Conservation (phyloP, 441 rosid species). For the Bocquillonia castaneifolia region DNA sequence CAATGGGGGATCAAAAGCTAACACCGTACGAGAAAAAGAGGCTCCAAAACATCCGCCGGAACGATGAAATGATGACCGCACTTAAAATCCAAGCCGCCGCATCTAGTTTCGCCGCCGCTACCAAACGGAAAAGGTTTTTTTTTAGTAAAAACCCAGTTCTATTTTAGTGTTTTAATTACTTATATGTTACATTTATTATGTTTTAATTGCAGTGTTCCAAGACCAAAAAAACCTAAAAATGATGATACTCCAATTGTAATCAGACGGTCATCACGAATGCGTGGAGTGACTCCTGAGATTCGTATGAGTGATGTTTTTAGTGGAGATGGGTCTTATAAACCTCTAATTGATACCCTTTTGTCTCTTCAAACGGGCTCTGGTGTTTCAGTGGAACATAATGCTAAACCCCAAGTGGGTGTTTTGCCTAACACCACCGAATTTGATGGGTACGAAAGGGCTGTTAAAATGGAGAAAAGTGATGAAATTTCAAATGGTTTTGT, state of each 20-base stretch:
- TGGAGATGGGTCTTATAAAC: conserved; percentile 33
- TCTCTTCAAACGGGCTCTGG: conserved; percentile 17
- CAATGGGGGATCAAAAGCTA: conserved; percentile 54
- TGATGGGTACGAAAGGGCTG: conserved; percentile 11
- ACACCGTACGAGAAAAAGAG: conserved; percentile 75
- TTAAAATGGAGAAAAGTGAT: conserved; percentile 22
- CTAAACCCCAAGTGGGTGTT: conserved; percentile 10
- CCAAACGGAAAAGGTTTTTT: conserved; percentile 50
- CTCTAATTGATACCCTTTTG: conserved; percentile 34
- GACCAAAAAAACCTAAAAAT: conserved; percentile 44
- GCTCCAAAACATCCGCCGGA: conserved; percentile 67
- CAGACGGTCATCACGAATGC: conserved; percentile 56
- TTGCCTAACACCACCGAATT: conserved; percentile 5
- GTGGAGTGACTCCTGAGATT: conserved; percentile 71
- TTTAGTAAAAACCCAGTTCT: not conserved
- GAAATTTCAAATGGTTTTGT: conserved; percentile 30
- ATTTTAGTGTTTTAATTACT: not conserved
- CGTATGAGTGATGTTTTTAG: conserved; percentile 42
- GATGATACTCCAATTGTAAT: conserved; percentile 46
- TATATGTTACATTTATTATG: not conserved
- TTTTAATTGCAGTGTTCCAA: conserved; percentile 33
- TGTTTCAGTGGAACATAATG: conserved; percentile 21
- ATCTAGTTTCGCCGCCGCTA: conserved; percentile 46
- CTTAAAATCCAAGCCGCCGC: conserved; percentile 53
- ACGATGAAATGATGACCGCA: conserved; percentile 64